These are phyloP conservation scores for Fusarium sp. DNA, from an alignment of 2,329 filamentous ascomycete species.

Conservation along the genomic window DNA sequence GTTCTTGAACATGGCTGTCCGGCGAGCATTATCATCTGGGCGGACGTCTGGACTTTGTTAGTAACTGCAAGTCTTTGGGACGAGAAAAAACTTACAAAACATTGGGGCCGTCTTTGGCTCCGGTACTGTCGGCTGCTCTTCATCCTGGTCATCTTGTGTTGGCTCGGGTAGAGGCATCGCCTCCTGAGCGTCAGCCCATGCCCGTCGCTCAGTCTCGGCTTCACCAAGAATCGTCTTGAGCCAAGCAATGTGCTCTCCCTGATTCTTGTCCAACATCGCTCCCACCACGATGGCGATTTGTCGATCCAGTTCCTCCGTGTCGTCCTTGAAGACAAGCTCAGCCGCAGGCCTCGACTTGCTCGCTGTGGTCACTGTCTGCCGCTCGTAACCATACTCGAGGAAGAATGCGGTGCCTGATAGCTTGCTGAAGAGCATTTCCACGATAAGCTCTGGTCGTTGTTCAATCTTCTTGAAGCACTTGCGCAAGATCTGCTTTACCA, in stretches of 20 bases:
- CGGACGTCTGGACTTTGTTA: conserved; percentile 64
- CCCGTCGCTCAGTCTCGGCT: conserved; percentile 78
- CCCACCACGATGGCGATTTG: conserved; percentile 86
- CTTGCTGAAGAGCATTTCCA: conserved; percentile 97
- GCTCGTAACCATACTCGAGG: conserved; percentile 90
- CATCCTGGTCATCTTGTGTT: conserved; percentile 47
- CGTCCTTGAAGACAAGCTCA: conserved; percentile 84
- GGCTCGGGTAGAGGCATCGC: conserved; percentile 61
- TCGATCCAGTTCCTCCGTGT: conserved; percentile 73
- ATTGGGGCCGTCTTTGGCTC: conserved; percentile 48
- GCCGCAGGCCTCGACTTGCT: conserved; percentile 77
- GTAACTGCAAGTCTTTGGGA: conserved; percentile 10
- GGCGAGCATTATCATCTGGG: conserved; percentile 74
- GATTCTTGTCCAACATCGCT: conserved; percentile 82
- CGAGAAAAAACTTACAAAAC: conserved; percentile 48
- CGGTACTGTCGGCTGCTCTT: conserved; percentile 43
- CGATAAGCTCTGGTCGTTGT: conserved; percentile 84
- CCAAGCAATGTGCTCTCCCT: conserved; percentile 84
- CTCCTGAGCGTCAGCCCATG: conserved; percentile 80
- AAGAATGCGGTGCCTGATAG: conserved; percentile 85
- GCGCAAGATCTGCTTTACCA: conserved; percentile 85
- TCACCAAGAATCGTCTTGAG: conserved; percentile 77
- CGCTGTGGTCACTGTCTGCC: conserved; percentile 76
- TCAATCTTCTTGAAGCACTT: conserved; percentile 87
- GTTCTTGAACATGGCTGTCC: conserved; percentile 87